Evolutionary conservation across 2,329 filamentous ascomycete species (phyloP).

Genomic region (Neofusicoccum sp.): DNA sequence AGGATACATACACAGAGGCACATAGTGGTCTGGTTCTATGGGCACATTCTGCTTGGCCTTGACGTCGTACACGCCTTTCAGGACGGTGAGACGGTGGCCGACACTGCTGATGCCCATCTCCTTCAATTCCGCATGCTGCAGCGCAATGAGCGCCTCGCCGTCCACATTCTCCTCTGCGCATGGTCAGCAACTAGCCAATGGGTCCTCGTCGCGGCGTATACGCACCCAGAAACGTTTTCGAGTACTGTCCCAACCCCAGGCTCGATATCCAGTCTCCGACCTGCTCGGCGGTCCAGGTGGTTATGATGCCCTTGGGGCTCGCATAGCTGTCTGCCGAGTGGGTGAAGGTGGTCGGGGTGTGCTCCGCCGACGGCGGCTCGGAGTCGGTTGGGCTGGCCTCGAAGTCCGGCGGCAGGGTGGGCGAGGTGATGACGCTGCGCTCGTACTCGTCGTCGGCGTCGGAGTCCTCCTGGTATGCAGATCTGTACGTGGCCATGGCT

Average conservation of each 20-base stretch:
- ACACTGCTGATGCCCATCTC: slow-evolving; percentile 92
- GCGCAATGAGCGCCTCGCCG: slow-evolving; percentile 82
- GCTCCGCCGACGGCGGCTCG: slow-evolving; percentile 67
- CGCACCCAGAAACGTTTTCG: slow-evolving; percentile 78
- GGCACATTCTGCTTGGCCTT: slow-evolving; percentile 92
- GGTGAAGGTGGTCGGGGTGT: slow-evolving; percentile 76
- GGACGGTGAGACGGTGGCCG: slow-evolving; percentile 87
- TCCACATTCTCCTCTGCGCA: slow-evolving; percentile 84
- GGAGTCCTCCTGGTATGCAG: slow-evolving; percentile 70
- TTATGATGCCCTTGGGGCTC: slow-evolving; percentile 71
- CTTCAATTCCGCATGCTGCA: slow-evolving; percentile 90
- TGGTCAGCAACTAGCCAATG: slow-evolving; percentile 18
- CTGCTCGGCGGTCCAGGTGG: slow-evolving; percentile 80
- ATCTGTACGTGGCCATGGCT: slow-evolving; percentile 33
- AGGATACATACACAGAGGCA: slow-evolving; percentile 70
- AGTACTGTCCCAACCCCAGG: slow-evolving; percentile 79
- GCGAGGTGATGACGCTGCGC: slow-evolving; percentile 67
- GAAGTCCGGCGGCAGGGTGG: slow-evolving; percentile 63
- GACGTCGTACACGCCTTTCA: slow-evolving; percentile 94
- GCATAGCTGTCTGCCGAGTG: slow-evolving; percentile 64
- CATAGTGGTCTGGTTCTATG: slow-evolving; percentile 88
- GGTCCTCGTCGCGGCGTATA: slow-evolving; percentile 23
- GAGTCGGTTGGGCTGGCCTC: slow-evolving; percentile 70
- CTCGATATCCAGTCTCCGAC: slow-evolving; percentile 83
- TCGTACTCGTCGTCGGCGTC: slow-evolving; percentile 84